Base-by-base conservation (phyloP, 768 basidiomycete genomes). In the Suillus brevipes region DNA sequence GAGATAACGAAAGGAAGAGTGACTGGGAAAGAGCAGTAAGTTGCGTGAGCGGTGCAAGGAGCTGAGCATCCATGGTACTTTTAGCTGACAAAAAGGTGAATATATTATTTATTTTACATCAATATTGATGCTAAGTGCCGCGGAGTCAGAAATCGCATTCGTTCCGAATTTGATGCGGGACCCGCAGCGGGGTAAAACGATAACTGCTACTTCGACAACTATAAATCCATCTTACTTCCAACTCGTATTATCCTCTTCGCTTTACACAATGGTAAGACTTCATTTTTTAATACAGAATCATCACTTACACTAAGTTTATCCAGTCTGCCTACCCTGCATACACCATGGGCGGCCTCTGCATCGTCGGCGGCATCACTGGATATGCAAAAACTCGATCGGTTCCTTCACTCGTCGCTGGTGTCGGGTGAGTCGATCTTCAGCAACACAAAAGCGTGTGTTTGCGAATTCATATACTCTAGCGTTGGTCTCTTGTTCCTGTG, bases 251-350 rank as follows among this genome's bases (percentile, higher is more conserved):
- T n/a, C 16, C 16, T 18, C 16, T 42, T 28, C 38, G 18, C 38
- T 12, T 12, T 28, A 40, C 25, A 42, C 38, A 42, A 59, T 59
- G 58, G 58, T 59, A 20, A 31, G 25, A 20, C 14, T 12, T 6
- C 6, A 55, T 28, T 10, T 42, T 59, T 28, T 40, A 20, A 3
- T 20, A 20, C 20, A 28, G 18, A 20, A 4, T 31, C 12, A 28
- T 42, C 18, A 12, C 25, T 42, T 18, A 59, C 12, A 3, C 10
- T 40, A 59, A 59, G 38, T 59, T 6, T 59, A 31, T 64, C 45
- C 70, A 92, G 91, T 92, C 91, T 77, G 91, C 91, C 50, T 85
- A 90, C 78, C 92, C 92, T 71, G 89, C 92, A 58, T 89, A 87
- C 76, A 78, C 85, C 50, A 91, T 93, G 83, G 90, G 92, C 64